phyloP scores from a whole-genome alignment of 192 early-diverging fungal species.

The Chytriomyces sp. region DNA sequence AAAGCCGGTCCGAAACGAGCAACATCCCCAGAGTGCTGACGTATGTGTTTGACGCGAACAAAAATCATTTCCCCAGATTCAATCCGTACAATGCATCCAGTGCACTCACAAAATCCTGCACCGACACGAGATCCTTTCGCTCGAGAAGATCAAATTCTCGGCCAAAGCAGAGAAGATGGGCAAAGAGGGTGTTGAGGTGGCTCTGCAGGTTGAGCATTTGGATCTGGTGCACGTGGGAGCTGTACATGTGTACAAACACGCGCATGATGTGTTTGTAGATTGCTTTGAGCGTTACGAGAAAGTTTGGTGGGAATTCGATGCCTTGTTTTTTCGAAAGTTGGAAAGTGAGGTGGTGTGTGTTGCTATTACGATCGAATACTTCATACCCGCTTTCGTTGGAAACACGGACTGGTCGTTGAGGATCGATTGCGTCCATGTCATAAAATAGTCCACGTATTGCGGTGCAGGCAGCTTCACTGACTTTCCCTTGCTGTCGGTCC shows the following conservation, averaged over 20 bases:
- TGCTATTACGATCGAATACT: neutral
- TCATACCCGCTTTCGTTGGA: slow-evolving; percentile 86
- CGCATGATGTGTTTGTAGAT: slow-evolving; percentile 89
- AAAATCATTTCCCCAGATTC: neutral
- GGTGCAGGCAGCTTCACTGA: slow-evolving; percentile 86
- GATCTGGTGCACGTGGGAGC: slow-evolving; percentile 86
- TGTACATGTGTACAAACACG: slow-evolving; percentile 93
- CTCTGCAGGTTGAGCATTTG: slow-evolving; percentile 81
- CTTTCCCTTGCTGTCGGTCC: slow-evolving; percentile 85
- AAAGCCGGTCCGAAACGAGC: too few species aligned
- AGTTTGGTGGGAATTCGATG: slow-evolving; percentile 83
- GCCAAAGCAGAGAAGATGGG: slow-evolving; percentile 92
- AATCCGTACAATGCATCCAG: slow-evolving; percentile 26
- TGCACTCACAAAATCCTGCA: slow-evolving; percentile 75
- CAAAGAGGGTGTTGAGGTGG: slow-evolving; percentile 95
- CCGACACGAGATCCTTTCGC: slow-evolving; percentile 78
- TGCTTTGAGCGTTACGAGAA: slow-evolving; percentile 65
- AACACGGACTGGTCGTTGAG: slow-evolving; percentile 91
- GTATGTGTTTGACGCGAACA: too few species aligned
- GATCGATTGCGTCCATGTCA: slow-evolving; percentile 82
- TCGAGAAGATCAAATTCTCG: slow-evolving; percentile 93
- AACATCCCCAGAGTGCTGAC: too few species aligned
- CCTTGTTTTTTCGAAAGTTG: slow-evolving; percentile 46
- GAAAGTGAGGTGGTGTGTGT: neutral
- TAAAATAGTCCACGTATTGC: slow-evolving; percentile 94